Evolutionary conservation across 306 rosid species (phyloP), one percentile per base, ranked within the genome.

Genomic region (Begonia peltatifolia): DNA sequence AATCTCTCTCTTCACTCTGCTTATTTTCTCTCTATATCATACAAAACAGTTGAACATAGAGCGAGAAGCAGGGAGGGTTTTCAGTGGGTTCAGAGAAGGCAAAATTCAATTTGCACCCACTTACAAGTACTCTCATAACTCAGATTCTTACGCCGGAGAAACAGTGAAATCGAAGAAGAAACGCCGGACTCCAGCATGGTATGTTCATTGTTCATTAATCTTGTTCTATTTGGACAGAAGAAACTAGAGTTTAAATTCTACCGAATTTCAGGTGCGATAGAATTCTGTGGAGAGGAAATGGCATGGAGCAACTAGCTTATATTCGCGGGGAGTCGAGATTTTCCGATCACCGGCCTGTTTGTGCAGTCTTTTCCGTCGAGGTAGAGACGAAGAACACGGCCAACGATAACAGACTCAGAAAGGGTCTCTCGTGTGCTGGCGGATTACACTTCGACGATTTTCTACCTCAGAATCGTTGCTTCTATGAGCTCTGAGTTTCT

Each of bases 111-210:
- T 87, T 64, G 90, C 94, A 14, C 96, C 96, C 0, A 87, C 96
- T 57, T 83, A 87, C 63, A 87, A 87, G 71, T 87, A 87, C 52
- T 69, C 84, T 22, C 94, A 80, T 0, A 83, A 87, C 64, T 83
- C 96, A 14, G 94, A 87, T 52, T 76, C 87, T 54, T 87, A 87
- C 47, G 83, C 90, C 5, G 96, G 96, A 11, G 96, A 87, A 61
- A 83, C 90, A 0, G 62, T 67, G 49, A 78, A 87, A 64, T 80
- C 96, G 52, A 87, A 80, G 78, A 83, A 70, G 75, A 87, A 87
- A 74, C 90, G 94, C 3, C 68, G 96, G 60, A 87, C 96, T 4
- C 96, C 96, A 0, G 87, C 96, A 49, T 87, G 96, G 94, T 86
- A 72, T 10, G 41, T 12, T 11, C 11, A 11, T 12, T 9, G 10